Percentiles rank a stretch among this genome's conserved stretches.
phyloP scores from a whole-genome alignment of 768 basidiomycete genomes.

The Podaxis sp. region DNA sequence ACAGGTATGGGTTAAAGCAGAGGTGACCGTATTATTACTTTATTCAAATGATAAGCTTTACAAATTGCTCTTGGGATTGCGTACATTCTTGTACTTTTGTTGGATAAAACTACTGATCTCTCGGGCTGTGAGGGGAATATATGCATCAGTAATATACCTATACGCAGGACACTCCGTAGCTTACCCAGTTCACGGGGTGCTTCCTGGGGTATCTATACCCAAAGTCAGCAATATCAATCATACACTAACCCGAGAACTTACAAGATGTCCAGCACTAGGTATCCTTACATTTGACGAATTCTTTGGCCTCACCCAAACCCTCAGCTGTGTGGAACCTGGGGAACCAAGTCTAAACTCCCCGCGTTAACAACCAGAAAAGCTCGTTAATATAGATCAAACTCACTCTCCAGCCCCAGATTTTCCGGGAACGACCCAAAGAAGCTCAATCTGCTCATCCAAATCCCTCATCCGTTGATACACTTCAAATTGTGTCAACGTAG shows the following conservation, averaged over 20 bases:
- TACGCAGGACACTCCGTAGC: background rate
- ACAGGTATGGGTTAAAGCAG: background rate
- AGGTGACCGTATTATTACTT: too few species aligned
- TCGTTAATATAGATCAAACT: conserved; percentile 20
- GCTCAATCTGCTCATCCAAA: conserved; percentile 50
- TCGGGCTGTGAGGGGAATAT: conserved; percentile 12
- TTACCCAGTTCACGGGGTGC: conserved; percentile 31
- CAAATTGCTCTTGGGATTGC: background rate
- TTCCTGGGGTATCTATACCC: conserved; percentile 40
- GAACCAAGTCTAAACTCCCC: conserved; percentile 22
- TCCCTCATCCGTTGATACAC: conserved; percentile 38
- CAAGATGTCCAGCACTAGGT: conserved; percentile 43
- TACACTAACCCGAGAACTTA: conserved; percentile 22
- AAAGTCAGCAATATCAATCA: background rate
- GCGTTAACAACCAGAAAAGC: conserved; percentile 17
- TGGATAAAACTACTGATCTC: conserved; percentile 13
- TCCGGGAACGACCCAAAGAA: conserved; percentile 60
- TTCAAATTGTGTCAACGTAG: conserved; percentile 40
- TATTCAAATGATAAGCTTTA: background rate
- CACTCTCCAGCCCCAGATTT: conserved; percentile 33
- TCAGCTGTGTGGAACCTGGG: conserved; percentile 30
- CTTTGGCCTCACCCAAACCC: conserved; percentile 43
- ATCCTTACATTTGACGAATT: conserved; percentile 44
- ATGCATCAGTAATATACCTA: conserved; percentile 10
- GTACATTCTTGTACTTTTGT: background rate